Evolutionary conservation across 176 grass and related monocot species (phyloP), one percentile per base, ranked within the genome.

Genomic region (Phyllostachys edulis): DNA sequence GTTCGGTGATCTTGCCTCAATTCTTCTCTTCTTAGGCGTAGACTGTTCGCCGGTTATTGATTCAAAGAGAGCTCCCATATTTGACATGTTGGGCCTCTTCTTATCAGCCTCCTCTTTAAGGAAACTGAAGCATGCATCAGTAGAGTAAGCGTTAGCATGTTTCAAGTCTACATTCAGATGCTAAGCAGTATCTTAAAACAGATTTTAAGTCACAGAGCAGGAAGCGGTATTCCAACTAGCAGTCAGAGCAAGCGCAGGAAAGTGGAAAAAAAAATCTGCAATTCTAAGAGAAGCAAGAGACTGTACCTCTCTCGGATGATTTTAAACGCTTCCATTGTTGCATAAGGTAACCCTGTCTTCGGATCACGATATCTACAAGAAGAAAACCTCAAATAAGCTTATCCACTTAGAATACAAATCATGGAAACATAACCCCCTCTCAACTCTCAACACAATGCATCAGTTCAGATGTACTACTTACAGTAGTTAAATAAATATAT

Each of bases 301-400:
- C 1, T 42, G 13, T 91, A 97, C 95, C 95, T 68, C 69, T 89
- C 89, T 21, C 80, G 87, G 85, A 98, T 94, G 74, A 85, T 82
- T 88, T 93, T 98, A 77, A 98, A 98, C 54, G 95, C 89, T 89
- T 94, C 92, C 65, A 88, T 71, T 61, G 90, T 98, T 41, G 92
- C 95, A 90, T 98, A 95, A 73, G 96, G 93, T 59, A 98, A 73
- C 38, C 91, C 89, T 39, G 96, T 98, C 85, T 98, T 95, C 77
- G 89, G 93, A 71, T 98, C 93, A 83, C 88, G 88, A 54, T 98
- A 98, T 80, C 96, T 98, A 66, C 77, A 92, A 73, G 9, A 37
- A 85, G 52, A 2, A 86, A 86, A 71, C 67, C 51, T 67, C 21
- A 42, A 14, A 87, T 77, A 77, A 93, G 63, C 59, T 55, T 20